These are phyloP conservation scores for Trichocladium uniseriatum DNA, from an alignment of 495 filamentous ascomycete genomes.

Conservation along the genomic window DNA sequence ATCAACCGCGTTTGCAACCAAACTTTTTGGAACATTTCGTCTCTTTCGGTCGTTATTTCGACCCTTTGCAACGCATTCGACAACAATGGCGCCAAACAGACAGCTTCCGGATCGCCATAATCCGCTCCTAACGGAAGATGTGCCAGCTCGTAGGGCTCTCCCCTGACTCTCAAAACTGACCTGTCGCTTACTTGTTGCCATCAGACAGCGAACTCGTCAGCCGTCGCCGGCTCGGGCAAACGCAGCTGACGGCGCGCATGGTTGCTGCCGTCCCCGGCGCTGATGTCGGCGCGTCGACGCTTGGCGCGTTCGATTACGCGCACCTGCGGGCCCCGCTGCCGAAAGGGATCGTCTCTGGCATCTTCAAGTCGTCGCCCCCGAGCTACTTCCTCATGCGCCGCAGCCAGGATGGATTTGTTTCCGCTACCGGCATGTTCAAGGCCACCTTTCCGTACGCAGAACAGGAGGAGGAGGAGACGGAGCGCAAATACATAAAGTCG, in stretches of 20 bases:
- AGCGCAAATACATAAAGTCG: conserved; percentile 78
- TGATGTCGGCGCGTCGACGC: conserved; percentile 60
- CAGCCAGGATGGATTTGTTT: conserved; percentile 87
- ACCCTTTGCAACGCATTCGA: neutral
- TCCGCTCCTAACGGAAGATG: conserved; percentile 65
- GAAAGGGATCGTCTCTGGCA: conserved; percentile 78
- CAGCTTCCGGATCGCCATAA: conserved; percentile 62
- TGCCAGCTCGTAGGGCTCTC: conserved; percentile 48
- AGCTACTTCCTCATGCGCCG: conserved; percentile 97
- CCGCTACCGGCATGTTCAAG: conserved; percentile 99
- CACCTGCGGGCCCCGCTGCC: conserved; percentile 88
- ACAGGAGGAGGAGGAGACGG: conserved; percentile 69
- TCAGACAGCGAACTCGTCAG: conserved; percentile 74
- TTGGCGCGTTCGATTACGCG: conserved; percentile 89
- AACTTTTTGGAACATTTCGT: neutral
- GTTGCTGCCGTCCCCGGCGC: conserved; percentile 51
- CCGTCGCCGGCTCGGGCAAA: conserved; percentile 84
- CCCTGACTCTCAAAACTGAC: neutral
- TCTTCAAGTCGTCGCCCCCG: conserved; percentile 77
- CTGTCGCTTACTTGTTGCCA: conserved; percentile 22
- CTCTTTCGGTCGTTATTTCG: neutral
- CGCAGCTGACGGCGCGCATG: conserved; percentile 73
- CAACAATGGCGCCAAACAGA: conserved; percentile 48
- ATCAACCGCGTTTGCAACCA: neutral
- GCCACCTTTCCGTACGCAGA: conserved; percentile 93